Evolutionary conservation across 1,139 yeast genomes (phyloP).

Genomic region (Candida sp.): DNA sequence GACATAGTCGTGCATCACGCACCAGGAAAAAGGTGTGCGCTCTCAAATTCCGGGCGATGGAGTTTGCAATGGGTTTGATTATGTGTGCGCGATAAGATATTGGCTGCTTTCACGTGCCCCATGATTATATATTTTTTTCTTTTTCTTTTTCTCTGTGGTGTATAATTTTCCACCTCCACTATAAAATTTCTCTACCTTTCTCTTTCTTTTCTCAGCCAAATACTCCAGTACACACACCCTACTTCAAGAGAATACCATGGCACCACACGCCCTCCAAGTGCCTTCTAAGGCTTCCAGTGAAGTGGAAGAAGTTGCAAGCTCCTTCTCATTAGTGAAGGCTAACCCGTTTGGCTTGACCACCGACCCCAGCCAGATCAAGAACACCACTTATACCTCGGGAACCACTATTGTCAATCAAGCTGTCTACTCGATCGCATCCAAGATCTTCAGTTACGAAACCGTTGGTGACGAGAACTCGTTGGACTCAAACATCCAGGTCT

Average conservation of each 20-base stretch:
- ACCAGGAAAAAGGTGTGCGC: not conserved
- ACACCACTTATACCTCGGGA: conserved; percentile 63
- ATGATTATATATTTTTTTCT: not conserved
- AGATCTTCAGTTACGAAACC: conserved; percentile 73
- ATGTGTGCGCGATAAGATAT: not conserved
- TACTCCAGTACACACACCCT: not conserved
- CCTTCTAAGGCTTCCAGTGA: not conserved
- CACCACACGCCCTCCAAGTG: conserved; percentile 7
- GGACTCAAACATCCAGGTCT: conserved; percentile 62
- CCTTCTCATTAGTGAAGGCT: conserved; percentile 16
- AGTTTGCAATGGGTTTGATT: not conserved
- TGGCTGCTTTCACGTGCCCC: conserved; percentile 6
- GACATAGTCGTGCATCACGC: not conserved
- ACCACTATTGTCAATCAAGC: conserved; percentile 67
- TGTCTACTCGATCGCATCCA: conserved; percentile 62
- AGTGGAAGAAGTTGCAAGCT: conserved; percentile 6
- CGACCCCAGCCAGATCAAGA: conserved; percentile 57
- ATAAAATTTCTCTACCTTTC: not conserved
- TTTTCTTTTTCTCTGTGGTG: not conserved
- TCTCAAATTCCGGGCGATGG: not conserved
- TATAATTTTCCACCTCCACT: not conserved
- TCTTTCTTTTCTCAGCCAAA: not conserved
- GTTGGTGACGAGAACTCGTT: conserved; percentile 65
- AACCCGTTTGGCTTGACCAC: conserved; percentile 63
- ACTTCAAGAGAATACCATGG: conserved; percentile 4